phyloP scores from a whole-genome alignment of 495 filamentous ascomycete genomes.

The Aspergillus diversus region DNA sequence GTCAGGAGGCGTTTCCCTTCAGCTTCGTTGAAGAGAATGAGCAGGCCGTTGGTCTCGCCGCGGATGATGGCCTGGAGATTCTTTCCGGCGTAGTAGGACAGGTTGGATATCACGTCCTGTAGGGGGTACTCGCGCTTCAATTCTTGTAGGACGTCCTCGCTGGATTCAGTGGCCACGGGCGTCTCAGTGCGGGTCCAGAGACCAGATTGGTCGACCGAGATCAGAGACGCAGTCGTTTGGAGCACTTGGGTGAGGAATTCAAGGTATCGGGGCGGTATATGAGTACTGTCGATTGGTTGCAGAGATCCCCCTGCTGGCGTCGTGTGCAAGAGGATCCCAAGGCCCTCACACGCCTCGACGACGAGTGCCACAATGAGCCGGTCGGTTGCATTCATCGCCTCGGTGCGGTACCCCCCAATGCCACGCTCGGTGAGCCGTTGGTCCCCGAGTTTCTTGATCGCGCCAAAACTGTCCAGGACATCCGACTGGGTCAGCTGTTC shows the following conservation, averaged over 20 bases:
- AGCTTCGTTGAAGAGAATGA: not conserved
- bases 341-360: conserved; percentile 47
- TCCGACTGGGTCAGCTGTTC: not conserved
- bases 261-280: too few relatives aligned
- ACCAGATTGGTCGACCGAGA: too few relatives aligned
- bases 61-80: not conserved
- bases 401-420: conserved; percentile 28
- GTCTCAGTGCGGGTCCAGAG: too few relatives aligned
- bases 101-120: not conserved
- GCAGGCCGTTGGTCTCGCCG: not conserved
- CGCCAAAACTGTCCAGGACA: conserved; percentile 24
- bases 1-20: not conserved
- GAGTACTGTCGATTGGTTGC: conserved; percentile 23
- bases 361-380: conserved; percentile 40
- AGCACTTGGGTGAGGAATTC: too few relatives aligned
- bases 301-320: conserved; percentile 36
- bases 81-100: not conserved
- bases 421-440: conserved; percentile 35
- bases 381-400: conserved; percentile 23
- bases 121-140: not conserved
- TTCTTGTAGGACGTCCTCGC: not conserved
- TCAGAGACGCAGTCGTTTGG: too few relatives aligned
- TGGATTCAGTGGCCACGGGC: not conserved
- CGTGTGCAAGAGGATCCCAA: conserved; percentile 36
- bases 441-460: conserved; percentile 30